Evolutionary conservation across 257 asterid genomes (phyloP).

Genomic region (Solanum etuberosum): DNA sequence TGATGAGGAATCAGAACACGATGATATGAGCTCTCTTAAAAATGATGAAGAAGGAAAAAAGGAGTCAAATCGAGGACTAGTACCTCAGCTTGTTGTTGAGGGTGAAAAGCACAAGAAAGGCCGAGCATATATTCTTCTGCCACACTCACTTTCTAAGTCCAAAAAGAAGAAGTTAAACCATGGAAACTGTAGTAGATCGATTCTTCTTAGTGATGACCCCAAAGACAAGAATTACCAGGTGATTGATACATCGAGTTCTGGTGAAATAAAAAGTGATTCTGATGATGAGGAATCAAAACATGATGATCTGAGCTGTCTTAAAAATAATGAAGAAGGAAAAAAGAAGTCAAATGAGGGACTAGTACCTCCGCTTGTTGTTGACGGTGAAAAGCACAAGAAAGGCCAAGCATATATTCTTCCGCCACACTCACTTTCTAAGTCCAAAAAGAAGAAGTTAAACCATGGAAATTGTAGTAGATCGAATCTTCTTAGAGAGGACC

Average conservation of each 20-base stretch:
- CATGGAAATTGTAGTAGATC: neutral
- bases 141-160: slow-evolving; percentile 1
- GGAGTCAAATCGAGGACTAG: neutral
- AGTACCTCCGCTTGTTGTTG: neutral
- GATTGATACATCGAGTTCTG: neutral
- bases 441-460: neutral
- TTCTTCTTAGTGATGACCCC: neutral
- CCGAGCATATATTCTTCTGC: neutral
- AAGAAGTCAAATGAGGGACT: neutral
- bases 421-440: neutral
- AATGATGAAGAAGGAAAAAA: neutral
- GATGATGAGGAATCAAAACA: neutral
- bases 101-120: neutral
- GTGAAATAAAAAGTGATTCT: neutral
- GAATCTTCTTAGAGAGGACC: neutral
- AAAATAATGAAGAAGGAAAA: neutral
- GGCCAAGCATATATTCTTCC: neutral
- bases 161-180: neutral
- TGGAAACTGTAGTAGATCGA: neutral
- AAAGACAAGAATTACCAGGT: neutral
- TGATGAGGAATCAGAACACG: neutral
- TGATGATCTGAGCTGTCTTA: neutral
- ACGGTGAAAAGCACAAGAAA: neutral
- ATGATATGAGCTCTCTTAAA: neutral
- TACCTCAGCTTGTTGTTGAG: neutral